Conservation (phyloP, 2,329 filamentous ascomycete genomes). For the Mycocentrospora acerina region DNA sequence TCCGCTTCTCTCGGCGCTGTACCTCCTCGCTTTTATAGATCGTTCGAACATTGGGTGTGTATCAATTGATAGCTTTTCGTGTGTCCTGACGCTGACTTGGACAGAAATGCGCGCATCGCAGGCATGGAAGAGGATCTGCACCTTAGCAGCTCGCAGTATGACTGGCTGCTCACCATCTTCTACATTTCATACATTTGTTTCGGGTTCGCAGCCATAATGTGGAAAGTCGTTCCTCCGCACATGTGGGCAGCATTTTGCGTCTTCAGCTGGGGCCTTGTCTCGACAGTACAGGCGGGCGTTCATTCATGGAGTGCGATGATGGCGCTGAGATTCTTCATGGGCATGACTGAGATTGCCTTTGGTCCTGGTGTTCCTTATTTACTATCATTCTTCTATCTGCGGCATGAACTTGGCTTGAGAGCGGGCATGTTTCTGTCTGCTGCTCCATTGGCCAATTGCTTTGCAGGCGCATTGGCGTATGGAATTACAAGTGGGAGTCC, state of each 20-base stretch:
- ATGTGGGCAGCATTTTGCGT: conserved; percentile 39
- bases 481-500: conserved; percentile 61
- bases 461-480: conserved; percentile 64
- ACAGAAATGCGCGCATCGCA: conserved; percentile 44
- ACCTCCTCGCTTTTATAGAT: conserved; percentile 40
- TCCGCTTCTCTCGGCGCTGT: conserved; percentile 36
- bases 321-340: conserved; percentile 40
- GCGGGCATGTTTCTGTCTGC: conserved; percentile 56
- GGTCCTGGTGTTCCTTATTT: conserved; percentile 53
- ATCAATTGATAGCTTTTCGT: background rate
- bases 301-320: conserved; percentile 36
- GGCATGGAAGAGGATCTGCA: conserved; percentile 41
- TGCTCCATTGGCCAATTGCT: conserved; percentile 74
- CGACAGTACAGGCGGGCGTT: conserved; percentile 33
- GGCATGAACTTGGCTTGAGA: conserved; percentile 58
- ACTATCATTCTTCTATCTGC: conserved; percentile 61
- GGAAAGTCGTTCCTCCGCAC: conserved; percentile 41
- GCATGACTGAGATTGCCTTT: conserved; percentile 46
- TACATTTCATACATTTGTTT: conserved; percentile 44
- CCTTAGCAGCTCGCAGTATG: conserved; percentile 28
- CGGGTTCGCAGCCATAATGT: conserved; percentile 40
- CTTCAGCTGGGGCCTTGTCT: conserved; percentile 38
- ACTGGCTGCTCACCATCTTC: conserved; percentile 43
- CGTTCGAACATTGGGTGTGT: conserved; percentile 42
- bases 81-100: background rate